Evolutionary conservation across 345 rosid genomes (phyloP), one percentile per base, ranked within the genome.

Genomic region (Eucalyptus marginata): DNA sequence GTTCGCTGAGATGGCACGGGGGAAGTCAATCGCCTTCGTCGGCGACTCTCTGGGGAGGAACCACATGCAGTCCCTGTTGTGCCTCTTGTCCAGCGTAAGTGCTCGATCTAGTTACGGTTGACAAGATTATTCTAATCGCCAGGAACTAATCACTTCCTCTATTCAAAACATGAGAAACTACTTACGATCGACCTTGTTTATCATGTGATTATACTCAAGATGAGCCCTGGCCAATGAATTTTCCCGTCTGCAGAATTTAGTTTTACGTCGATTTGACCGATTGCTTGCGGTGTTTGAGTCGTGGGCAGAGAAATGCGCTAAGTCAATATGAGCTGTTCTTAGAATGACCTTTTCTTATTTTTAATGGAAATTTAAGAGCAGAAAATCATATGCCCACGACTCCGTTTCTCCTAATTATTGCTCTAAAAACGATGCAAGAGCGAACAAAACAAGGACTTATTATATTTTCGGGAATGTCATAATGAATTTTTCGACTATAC

Each of bases 21-120:
- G 95, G 58, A 93, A 93, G 47, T 89, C 92, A 0, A 81, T 93
- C 89, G 94, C 94, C 20, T 93, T 93, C 86, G 91, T 93, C n/a
- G 94, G 95, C 52, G 95, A 93, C 86, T 93, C 95, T 4, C 90
- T 94, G 3, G 95, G 91, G 79, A 90, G 93, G 87, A 94, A 93
- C 92, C 95, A 93, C 71, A 91, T 94, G 94, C 90, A 94, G 33
- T 94, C 95, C 31, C 15, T 94, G 66, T 16, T 90, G 18, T 94
- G 94, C 88, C 91, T 94, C 46, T 88, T 93, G 89, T 86, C 93
- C 18, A 27, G 44, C 76, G 95, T 92, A 91, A 92, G 92, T 88
- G 20, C 79, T 46, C 52, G 47, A 14, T 88, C 22, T 1, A 62
- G 44, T 43, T 13, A 31, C 46, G 8, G 8, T 43, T 71, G 81